phyloP scores from a whole-genome alignment of 345 rosid species.

The Lenwebbia sp. region DNA sequence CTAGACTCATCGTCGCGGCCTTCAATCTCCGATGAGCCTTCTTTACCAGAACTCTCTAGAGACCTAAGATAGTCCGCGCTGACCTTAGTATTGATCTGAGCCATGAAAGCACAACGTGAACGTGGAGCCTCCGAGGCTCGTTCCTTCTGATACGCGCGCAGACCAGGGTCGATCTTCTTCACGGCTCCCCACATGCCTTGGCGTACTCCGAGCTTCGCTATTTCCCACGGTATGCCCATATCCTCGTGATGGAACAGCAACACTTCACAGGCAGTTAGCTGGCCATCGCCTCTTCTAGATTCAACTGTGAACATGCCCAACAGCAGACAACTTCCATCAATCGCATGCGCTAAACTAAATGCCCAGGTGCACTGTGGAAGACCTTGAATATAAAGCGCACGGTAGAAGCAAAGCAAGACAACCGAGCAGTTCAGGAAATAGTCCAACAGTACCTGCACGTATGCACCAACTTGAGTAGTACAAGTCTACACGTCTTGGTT shows the following conservation, averaged over 20 bases:
- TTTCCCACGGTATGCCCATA: slow-evolving; percentile 98
- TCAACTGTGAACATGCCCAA: slow-evolving; percentile 47
- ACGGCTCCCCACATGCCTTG: slow-evolving; percentile 99
- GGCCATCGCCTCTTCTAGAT: slow-evolving; percentile 79
- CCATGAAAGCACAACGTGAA: slow-evolving; percentile 68
- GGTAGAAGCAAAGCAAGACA: background rate
- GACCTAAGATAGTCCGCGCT: slow-evolving; percentile 45
- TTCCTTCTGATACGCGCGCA: slow-evolving; percentile 61
- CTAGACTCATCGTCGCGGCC: slow-evolving; percentile 18
- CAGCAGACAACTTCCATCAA: background rate
- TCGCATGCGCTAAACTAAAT: background rate
- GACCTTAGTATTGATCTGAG: slow-evolving; percentile 79
- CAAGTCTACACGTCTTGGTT: slow-evolving; percentile 85
- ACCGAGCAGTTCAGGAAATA: background rate
- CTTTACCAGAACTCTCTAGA: slow-evolving; percentile 25
- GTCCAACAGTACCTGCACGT: slow-evolving; percentile 58
- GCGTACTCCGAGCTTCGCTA: slow-evolving; percentile 87
- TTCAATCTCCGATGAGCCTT: slow-evolving; percentile 14
- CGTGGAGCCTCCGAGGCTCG: slow-evolving; percentile 45
- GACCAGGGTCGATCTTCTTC: slow-evolving; percentile 80
- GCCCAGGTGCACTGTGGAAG: background rate
- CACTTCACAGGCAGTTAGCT: slow-evolving; percentile 80
- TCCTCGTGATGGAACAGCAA: slow-evolving; percentile 89
- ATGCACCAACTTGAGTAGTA: slow-evolving; percentile 95
- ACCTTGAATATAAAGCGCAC: background rate